Conservation (phyloP, 768 basidiomycete genomes). For the Krasilnikovozyma curviuscula region DNA sequence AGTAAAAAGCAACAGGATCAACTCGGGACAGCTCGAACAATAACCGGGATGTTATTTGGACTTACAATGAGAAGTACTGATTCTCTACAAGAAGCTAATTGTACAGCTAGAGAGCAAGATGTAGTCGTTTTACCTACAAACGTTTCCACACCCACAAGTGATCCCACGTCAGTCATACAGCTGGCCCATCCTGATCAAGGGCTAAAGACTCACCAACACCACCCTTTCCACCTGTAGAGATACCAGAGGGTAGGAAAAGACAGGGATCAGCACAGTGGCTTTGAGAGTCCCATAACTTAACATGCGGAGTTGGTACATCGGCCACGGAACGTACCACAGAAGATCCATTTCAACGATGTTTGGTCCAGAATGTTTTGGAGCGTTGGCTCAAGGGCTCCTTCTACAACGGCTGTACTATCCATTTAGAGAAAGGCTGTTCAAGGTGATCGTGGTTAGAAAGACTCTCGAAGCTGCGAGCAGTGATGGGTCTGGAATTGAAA, state of each 20-base stretch:
- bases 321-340: constrained; percentile 54
- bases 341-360: constrained; percentile 72
- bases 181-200: background rate
- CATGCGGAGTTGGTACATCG: no score
- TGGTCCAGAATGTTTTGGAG: constrained; percentile 92
- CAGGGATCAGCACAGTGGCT: background rate
- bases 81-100: constrained; percentile 69
- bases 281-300: no score
- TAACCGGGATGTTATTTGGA: constrained; percentile 7
- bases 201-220: constrained; percentile 58
- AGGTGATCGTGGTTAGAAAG: no score
- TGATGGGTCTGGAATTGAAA: no score
- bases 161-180: background rate
- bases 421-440: no score
- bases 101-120: constrained; percentile 92
- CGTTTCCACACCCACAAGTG: no score
- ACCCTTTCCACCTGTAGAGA: constrained; percentile 70
- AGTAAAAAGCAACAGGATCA: background rate
- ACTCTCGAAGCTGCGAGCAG: no score
- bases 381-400: constrained; percentile 56
- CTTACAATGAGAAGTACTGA: constrained; percentile 91
- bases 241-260: background rate
- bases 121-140: constrained; percentile 96
- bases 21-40: background rate
- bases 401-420: constrained; percentile 22